phyloP scores from a whole-genome alignment of 2,329 filamentous ascomycete species.

The Claviceps purpurea region DNA sequence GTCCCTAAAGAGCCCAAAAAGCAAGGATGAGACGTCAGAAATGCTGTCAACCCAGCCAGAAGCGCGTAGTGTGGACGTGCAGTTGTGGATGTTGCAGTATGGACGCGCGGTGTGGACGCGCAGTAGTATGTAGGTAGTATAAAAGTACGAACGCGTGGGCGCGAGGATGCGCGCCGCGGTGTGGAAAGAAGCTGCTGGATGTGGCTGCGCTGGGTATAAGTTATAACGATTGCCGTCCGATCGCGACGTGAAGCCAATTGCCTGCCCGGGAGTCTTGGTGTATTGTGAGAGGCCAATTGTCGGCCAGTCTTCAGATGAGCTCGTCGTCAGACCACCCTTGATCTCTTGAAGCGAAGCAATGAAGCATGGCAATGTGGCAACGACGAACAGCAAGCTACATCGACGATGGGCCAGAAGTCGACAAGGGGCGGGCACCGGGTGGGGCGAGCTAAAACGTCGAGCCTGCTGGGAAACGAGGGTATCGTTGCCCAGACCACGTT shows the following conservation, averaged over 20 bases:
- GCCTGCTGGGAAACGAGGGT: constrained; percentile 5
- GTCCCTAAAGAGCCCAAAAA: not conserved
- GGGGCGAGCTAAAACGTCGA: not conserved
- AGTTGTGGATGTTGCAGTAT: not conserved
- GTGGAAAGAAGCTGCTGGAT: too few species aligned
- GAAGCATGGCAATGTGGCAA: constrained; percentile 4
- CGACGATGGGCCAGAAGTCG: not conserved
- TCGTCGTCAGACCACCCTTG: not conserved
- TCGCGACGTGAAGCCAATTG: not conserved
- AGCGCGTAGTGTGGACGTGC: not conserved
- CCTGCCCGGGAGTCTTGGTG: not conserved
- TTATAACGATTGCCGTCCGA: not conserved
- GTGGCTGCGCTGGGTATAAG: not conserved
- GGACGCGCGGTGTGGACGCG: not conserved
- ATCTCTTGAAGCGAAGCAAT: not conserved
- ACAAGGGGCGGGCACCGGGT: not conserved
- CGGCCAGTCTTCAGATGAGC: not conserved
- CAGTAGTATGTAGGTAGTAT: too few species aligned
- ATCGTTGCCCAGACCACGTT: too few species aligned
- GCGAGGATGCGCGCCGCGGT: too few species aligned
- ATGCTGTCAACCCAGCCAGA: not conserved
- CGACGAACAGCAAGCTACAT: constrained; percentile 2
- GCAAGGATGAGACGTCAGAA: not conserved
- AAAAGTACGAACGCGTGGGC: too few species aligned
- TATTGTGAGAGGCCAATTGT: not conserved